These are phyloP conservation scores for Fagopyrum homotropicum DNA, from an alignment of 148 eudicot species.

Conservation along the genomic window DNA sequence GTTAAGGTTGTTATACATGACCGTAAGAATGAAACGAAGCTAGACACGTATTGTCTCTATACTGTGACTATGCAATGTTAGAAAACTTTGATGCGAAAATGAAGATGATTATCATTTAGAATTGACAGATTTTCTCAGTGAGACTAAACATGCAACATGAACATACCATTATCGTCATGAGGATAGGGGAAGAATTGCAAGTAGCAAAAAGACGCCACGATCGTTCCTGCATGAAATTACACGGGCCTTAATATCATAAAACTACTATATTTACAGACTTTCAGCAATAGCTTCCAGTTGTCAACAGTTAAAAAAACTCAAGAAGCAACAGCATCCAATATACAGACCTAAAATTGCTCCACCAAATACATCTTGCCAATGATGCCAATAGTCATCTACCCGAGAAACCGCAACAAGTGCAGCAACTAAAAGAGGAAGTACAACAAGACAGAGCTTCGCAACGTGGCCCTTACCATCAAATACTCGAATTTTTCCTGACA, in stretches of 20 bases:
- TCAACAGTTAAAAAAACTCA: not conserved
- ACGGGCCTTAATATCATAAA: not conserved
- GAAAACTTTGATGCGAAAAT: not conserved
- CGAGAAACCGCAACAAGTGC: constrained; percentile 81
- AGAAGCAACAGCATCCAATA: not conserved
- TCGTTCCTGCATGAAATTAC: constrained; percentile 36
- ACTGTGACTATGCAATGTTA: not conserved
- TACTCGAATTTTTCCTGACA: constrained; percentile 58
- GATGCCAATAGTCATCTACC: constrained; percentile 97
- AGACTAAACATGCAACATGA: not conserved
- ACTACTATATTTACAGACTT: not conserved
- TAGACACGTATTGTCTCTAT: not conserved
- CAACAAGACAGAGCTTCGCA: constrained; percentile 61
- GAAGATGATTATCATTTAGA: not conserved
- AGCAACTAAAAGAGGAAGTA: constrained; percentile 66
- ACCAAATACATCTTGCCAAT: constrained; percentile 85
- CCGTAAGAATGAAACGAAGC: not conserved
- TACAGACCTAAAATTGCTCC: constrained; percentile 66
- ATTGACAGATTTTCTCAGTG: not conserved
- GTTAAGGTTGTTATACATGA: not conserved
- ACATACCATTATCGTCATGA: constrained; percentile 43
- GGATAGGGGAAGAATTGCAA: constrained; percentile 82
- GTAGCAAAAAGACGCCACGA: constrained; percentile 60
- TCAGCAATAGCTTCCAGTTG: not conserved
- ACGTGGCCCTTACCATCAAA: constrained; percentile 73